phyloP scores from a whole-genome alignment of 148 eudicot genomes.

The Amaranthus cruentus region DNA sequence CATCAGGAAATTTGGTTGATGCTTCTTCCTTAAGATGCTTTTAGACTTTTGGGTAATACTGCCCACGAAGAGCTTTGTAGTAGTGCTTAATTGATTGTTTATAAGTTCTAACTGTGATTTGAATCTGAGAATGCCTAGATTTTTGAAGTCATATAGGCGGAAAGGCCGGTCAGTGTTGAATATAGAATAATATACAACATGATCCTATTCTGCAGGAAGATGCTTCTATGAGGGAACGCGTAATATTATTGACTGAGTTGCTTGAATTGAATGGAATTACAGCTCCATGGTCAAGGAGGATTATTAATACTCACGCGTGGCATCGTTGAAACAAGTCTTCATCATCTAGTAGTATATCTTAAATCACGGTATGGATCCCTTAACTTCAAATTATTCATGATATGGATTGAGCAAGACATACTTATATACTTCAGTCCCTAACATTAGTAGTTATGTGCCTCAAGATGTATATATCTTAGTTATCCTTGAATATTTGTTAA shows the following conservation, averaged over 20 bases:
- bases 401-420: neutral
- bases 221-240: neutral
- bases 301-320: neutral
- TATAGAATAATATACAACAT: constrained; percentile 13
- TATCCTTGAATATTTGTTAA: neutral
- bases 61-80: constrained; percentile 12
- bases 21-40: constrained; percentile 5
- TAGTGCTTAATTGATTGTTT: constrained; percentile 1
- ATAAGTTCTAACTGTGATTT: neutral
- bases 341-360: neutral
- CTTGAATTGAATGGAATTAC: neutral
- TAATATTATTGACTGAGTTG: neutral
- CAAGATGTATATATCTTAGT: neutral
- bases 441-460: neutral
- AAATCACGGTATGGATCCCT: neutral
- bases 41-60: neutral
- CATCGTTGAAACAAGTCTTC: neutral
- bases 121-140: neutral
- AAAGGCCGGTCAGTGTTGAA: neutral
- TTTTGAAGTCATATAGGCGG: neutral
- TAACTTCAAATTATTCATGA: neutral
- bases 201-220: constrained; percentile 7
- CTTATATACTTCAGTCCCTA: no score
- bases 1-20: neutral
- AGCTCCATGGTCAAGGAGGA: neutral